These are phyloP conservation scores for Pseudozyma hubeiensis DNA, from an alignment of 1,284 basidiomycete genomes.

Conservation along the genomic window DNA sequence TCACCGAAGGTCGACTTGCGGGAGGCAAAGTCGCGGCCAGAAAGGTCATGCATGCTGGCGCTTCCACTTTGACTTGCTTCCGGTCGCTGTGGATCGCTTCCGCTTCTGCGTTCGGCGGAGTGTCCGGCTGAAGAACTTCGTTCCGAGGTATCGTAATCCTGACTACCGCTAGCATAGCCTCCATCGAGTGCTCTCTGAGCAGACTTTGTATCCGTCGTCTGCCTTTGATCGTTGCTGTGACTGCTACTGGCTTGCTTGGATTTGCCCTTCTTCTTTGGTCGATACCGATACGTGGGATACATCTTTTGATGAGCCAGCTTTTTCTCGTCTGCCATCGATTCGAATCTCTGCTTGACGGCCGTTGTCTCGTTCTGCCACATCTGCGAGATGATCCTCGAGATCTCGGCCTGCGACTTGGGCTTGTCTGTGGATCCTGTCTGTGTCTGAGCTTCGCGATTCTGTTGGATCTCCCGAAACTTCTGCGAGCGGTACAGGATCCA, in stretches of 20 bases:
- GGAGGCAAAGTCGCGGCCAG: constrained; percentile 14
- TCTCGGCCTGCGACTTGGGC: constrained; percentile 76
- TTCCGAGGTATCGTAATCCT: constrained; percentile 12
- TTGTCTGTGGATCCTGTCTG: constrained; percentile 66
- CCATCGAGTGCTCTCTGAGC: constrained; percentile 5
- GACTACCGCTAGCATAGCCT: constrained; percentile 8
- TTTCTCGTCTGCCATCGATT: constrained; percentile 76
- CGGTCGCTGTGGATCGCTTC: background rate
- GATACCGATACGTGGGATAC: constrained; percentile 48
- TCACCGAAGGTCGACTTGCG: constrained; percentile 13
- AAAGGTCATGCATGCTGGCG: constrained; percentile 10
- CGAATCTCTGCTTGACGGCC: constrained; percentile 75
- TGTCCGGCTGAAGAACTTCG: constrained; percentile 6
- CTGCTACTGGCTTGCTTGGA: constrained; percentile 12
- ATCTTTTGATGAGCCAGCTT: constrained; percentile 73
- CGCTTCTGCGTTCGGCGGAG: constrained; percentile 12
- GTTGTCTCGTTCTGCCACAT: constrained; percentile 78
- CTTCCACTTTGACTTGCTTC: constrained; percentile 1
- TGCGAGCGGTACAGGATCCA: constrained; percentile 91
- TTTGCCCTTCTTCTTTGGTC: constrained; percentile 44
- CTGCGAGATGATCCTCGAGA: constrained; percentile 78
- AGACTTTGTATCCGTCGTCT: background rate
- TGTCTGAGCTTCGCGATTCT: constrained; percentile 68
- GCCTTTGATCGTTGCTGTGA: background rate
- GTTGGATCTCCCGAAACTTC: constrained; percentile 71